phyloP scores from a whole-genome alignment of 2,329 filamentous ascomycete genomes.

The Diaporthe citrichinensis region DNA sequence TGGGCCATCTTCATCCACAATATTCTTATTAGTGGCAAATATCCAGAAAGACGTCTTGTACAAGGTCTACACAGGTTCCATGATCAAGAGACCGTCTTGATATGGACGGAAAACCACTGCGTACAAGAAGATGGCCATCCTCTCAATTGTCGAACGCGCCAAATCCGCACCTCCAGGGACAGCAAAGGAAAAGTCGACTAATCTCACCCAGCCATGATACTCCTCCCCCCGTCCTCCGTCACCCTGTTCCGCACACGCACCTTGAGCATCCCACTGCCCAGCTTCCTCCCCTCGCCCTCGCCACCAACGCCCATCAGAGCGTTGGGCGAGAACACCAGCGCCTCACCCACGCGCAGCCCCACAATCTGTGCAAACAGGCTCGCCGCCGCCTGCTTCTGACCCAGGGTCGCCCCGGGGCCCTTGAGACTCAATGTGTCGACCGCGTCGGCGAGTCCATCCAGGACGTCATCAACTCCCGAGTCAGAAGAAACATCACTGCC shows the following conservation, averaged over 20 bases:
- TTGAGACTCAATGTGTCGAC: conserved; percentile 40
- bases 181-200: conserved; percentile 25
- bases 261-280: conserved; percentile 57
- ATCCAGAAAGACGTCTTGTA: background rate
- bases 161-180: background rate
- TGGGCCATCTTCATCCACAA: background rate
- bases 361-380: conserved; percentile 61
- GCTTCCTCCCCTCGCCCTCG: conserved; percentile 43
- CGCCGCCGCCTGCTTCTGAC: conserved; percentile 44
- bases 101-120: background rate
- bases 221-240: conserved; percentile 60
- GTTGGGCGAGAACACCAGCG: conserved; percentile 62
- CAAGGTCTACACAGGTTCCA: background rate
- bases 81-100: background rate
- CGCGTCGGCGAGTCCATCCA: conserved; percentile 6
- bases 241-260: conserved; percentile 58
- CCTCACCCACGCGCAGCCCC: conserved; percentile 59
- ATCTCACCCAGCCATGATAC: conserved; percentile 57
- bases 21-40: background rate
- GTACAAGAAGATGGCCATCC: background rate
- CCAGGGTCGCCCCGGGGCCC: background rate
- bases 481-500: background rate
- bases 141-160: no score
- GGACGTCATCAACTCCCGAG: conserved; percentile 4
- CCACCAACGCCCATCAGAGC: conserved; percentile 53